Conservation (phyloP, 371 early-diverging fungal species). For the Massospora cicadina region DNA sequence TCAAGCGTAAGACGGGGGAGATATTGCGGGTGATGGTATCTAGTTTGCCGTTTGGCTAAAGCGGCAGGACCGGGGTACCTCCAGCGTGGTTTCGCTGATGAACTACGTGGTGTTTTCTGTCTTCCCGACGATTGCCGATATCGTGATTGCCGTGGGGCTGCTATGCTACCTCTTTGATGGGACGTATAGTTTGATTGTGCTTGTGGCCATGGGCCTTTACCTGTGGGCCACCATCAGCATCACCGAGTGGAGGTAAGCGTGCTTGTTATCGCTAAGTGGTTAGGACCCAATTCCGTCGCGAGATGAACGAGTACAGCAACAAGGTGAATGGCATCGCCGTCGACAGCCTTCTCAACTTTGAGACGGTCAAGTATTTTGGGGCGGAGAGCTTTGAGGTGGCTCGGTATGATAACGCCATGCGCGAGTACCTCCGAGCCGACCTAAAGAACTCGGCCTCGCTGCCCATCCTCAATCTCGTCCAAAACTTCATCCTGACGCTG, state of each 20-base stretch:
- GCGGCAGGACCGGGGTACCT: constrained; percentile 68
- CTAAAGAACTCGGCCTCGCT: constrained; percentile 46
- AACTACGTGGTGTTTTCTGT: constrained; percentile 74
- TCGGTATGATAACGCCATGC: constrained; percentile 60
- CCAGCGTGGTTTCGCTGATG: constrained; percentile 54
- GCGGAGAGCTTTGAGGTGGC: constrained; percentile 60
- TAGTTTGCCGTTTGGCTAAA: not conserved
- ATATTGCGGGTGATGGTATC: constrained; percentile 47
- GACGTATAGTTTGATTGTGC: constrained; percentile 61
- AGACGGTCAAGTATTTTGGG: constrained; percentile 83
- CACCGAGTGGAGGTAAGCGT: constrained; percentile 53
- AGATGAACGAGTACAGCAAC: constrained; percentile 54
- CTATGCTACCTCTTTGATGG: constrained; percentile 52
- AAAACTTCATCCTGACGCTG: constrained; percentile 62
- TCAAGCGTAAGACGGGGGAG: constrained; percentile 86
- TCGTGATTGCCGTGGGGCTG: constrained; percentile 55
- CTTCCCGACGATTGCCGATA: constrained; percentile 75
- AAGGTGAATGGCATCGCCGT: constrained; percentile 57
- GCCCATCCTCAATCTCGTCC: constrained; percentile 62
- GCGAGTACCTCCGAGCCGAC: constrained; percentile 64
- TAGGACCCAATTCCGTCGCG: constrained; percentile 63
- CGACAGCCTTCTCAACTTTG: constrained; percentile 86
- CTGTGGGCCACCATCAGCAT: constrained; percentile 60
- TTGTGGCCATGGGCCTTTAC: constrained; percentile 77
- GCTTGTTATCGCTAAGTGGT: not conserved